These are phyloP conservation scores for Fusarium subtropicale DNA, from an alignment of 2,329 filamentous ascomycete species.

Conservation along the genomic window DNA sequence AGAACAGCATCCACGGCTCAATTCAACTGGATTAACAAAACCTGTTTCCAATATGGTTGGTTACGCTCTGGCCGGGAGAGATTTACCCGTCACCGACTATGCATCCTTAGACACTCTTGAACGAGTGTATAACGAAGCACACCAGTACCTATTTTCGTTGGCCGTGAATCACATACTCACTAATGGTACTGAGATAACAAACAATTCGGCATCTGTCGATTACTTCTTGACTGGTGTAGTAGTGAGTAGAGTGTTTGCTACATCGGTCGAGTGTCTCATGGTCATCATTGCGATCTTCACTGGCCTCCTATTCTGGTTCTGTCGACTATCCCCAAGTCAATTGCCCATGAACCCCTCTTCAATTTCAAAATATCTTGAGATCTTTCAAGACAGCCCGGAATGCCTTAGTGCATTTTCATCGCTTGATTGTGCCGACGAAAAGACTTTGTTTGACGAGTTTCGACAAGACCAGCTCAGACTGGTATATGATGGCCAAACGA, in stretches of 20 bases:
- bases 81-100: conserved; percentile 17
- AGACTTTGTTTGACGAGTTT: conserved; percentile 9
- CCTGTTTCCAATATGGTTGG: conserved; percentile 52
- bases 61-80: conserved; percentile 46
- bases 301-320: conserved; percentile 9
- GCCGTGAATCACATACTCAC: conserved; percentile 35
- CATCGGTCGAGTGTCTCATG: conserved; percentile 47
- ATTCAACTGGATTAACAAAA: background rate
- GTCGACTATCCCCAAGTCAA: conserved; percentile 6
- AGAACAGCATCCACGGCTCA: conserved; percentile 44
- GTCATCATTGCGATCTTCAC: conserved; percentile 39
- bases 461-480: conserved; percentile 34
- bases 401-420: conserved; percentile 7
- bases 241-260: conserved; percentile 51
- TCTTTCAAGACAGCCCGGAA: conserved; percentile 37
- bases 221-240: conserved; percentile 46
- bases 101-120: conserved; percentile 5
- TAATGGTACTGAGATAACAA: conserved; percentile 20
- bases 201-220: conserved; percentile 20
- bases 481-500: background rate
- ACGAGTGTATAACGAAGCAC: conserved; percentile 40
- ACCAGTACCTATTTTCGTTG: conserved; percentile 50
- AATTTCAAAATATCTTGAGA: conserved; percentile 32
- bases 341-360: conserved; percentile 46
- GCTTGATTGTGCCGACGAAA: conserved; percentile 29